Evolutionary conservation across 768 basidiomycete genomes (phyloP).

Genomic region (Naganishia vishniacii): DNA sequence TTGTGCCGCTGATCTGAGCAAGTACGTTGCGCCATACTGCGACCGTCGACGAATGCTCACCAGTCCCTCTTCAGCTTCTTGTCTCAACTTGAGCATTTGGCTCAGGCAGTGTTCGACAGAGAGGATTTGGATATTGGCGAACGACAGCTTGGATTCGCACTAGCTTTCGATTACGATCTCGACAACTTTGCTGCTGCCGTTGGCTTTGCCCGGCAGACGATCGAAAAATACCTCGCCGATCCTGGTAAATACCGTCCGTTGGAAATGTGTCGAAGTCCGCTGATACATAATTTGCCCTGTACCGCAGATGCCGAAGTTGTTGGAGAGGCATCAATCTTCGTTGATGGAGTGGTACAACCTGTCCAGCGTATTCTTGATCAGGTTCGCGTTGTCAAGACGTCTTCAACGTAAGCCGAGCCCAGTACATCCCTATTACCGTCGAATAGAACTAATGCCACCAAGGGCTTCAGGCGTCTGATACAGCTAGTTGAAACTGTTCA

Average conservation of each 20-base stretch:
- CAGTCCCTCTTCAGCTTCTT: slow-evolving; percentile 62
- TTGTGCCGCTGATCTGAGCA: slow-evolving; percentile 80
- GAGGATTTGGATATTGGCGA: slow-evolving; percentile 85
- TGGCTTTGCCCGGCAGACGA: slow-evolving; percentile 79
- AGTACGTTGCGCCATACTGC: slow-evolving; percentile 57
- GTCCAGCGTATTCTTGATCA: slow-evolving; percentile 75
- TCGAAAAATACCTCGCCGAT: slow-evolving; percentile 67
- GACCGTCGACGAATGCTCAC: slow-evolving; percentile 1
- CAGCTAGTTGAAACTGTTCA: slow-evolving; percentile 76
- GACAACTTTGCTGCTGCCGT: slow-evolving; percentile 91
- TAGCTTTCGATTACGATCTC: slow-evolving; percentile 80
- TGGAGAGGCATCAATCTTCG: slow-evolving; percentile 67
- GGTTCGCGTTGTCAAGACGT: slow-evolving; percentile 69
- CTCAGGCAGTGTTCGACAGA: slow-evolving; percentile 75
- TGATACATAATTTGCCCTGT: slow-evolving; percentile 17
- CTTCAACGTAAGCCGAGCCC: slow-evolving; percentile 61
- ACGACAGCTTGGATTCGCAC: slow-evolving; percentile 73
- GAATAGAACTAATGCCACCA: not conserved
- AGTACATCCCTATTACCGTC: slow-evolving; percentile 20
- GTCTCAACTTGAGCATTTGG: slow-evolving; percentile 86
- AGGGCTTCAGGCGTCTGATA: slow-evolving; percentile 68
- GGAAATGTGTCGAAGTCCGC: not conserved
- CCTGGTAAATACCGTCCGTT: slow-evolving; percentile 56
- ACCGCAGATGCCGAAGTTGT: slow-evolving; percentile 65
- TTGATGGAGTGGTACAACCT: slow-evolving; percentile 71